Base-by-base conservation (phyloP, 2,329 filamentous ascomycete genomes). In the Alternaria viburni region DNA sequence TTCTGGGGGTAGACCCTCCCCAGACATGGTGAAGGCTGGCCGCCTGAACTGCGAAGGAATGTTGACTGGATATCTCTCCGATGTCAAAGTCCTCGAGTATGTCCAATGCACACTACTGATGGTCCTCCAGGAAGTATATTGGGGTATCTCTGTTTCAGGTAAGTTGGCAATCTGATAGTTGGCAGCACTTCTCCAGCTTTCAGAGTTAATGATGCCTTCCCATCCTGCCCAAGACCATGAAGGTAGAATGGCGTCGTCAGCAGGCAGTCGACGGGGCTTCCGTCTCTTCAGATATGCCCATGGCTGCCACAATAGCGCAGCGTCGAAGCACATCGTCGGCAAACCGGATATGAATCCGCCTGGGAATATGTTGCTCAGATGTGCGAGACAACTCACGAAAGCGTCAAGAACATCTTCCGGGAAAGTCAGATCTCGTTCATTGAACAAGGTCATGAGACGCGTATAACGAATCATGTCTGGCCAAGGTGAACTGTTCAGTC, bases 261-360 rank as follows among this genome's bases (percentile, higher is more conserved):
- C 15, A 30, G 50, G 23, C 9, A 47, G 11, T 62, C 41, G 52
- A 4, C 10, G n/a, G 1, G 25, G 47, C 32, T 61, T 45, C 36
- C 68, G 46, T 23, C 62, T 63, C n/a, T 30, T 32, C 52, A 64
- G n/a, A 13, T 21, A 23, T 11, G 23, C 49, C 57, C 57, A 69
- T 21, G 67, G 66, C 30, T 69, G 63, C 72, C 68, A 74, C 1
- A 69, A 51, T 2, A 74, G 60, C 2, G 69, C 65, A 8, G 64
- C 60, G 21, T 74, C 68, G 32, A 75, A 73, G 45, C 57, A 68
- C 49, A 72, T 61, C 28, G 54, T 52, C 3, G 72, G 71, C 6
- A 74, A 26, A 6, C 72, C 68, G 5, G 55, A 69, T 15, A 74
- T 57, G 17, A 74, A 69, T 3, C 70, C 63, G 19, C 58, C 62